Conservation (phyloP, 78 protist genomes). For the Guillardia theta region DNA sequence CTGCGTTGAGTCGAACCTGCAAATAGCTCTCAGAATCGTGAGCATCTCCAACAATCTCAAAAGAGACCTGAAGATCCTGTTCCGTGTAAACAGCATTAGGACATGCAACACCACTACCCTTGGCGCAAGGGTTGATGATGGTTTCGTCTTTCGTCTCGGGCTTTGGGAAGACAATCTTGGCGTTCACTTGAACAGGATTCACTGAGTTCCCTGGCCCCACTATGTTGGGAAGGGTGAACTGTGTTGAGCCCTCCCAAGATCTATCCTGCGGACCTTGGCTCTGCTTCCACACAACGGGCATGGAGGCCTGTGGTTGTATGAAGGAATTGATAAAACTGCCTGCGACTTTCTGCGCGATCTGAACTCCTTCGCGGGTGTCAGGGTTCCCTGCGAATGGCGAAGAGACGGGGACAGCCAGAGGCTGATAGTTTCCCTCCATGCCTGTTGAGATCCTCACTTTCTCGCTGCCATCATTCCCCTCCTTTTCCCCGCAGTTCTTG, state of each 20-base stretch:
- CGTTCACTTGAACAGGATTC: neutral
- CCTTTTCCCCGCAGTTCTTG: neutral
- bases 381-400: neutral
- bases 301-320: neutral
- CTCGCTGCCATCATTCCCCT: too few relatives aligned
- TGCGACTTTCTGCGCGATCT: neutral
- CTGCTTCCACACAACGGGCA: neutral
- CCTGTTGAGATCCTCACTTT: too few relatives aligned
- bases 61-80: neutral
- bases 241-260: neutral
- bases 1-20: neutral
- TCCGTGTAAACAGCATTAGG: neutral
- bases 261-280: neutral
- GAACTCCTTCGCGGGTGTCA: neutral
- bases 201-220: neutral
- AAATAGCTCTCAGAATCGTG: neutral
- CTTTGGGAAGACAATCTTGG: neutral
- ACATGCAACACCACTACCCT: neutral
- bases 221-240: neutral
- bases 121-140: neutral
- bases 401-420: too few relatives aligned
- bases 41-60: neutral
- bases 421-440: too few relatives aligned
- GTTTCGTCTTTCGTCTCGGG: neutral
- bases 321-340: neutral